phyloP scores from a whole-genome alignment of 176 grass and related monocot genomes.

The Oryza longistaminata region DNA sequence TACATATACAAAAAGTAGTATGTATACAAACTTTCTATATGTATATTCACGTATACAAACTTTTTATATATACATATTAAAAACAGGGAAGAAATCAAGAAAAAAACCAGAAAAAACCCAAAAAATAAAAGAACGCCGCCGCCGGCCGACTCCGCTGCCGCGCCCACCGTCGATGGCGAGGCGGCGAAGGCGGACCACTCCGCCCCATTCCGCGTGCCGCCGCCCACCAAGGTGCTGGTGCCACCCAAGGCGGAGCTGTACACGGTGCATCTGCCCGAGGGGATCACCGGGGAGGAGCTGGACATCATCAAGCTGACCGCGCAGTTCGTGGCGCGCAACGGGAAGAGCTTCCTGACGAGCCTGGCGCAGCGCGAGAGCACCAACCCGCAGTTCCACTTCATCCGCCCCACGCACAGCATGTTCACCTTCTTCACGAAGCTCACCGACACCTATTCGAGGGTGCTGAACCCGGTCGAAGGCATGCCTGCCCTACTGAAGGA shows the following conservation, averaged over 20 bases:
- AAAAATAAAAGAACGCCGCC: neutral
- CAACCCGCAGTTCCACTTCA: slow-evolving; percentile 86
- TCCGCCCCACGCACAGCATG: slow-evolving; percentile 91
- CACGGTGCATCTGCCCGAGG: slow-evolving; percentile 79
- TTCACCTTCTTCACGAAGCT: slow-evolving; percentile 88
- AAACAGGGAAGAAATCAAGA: too few relatives aligned
- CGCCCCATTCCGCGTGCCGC: slow-evolving; percentile 59
- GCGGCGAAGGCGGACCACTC: slow-evolving; percentile 49
- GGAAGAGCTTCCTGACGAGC: slow-evolving; percentile 73
- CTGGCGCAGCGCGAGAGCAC: slow-evolving; percentile 59
- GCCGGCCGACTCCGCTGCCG: slow-evolving; percentile 30
- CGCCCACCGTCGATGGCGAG: neutral
- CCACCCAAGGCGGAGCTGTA: slow-evolving; percentile 78
- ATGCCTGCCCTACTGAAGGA: slow-evolving; percentile 44
- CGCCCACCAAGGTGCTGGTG: slow-evolving; percentile 70
- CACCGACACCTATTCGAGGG: slow-evolving; percentile 79
- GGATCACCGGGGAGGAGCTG: slow-evolving; percentile 85
- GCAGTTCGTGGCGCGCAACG: slow-evolving; percentile 89
- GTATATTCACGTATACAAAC: too few relatives aligned
- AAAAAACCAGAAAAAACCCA: too few relatives aligned
- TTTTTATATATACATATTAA: too few relatives aligned
- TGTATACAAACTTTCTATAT: too few relatives aligned
- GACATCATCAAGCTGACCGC: slow-evolving; percentile 95
- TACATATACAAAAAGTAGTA: too few relatives aligned
- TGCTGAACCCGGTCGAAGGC: slow-evolving; percentile 64